These are phyloP conservation scores for Zea mays DNA, from an alignment of 176 grass and related monocot species.

Conservation along the genomic window Zm-B73-REFERENCE-NAM-5.0 NC_050098.1:185854001-185854500, in stretches of 20 bases:
- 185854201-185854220: slow-evolving; percentile 25
- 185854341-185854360: slow-evolving; percentile 10
- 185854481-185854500: background rate
- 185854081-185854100: too few species aligned
- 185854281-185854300: background rate
- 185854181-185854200: background rate
- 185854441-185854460: slow-evolving; percentile 37
- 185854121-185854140: too few species aligned
- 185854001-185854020: too few species aligned
- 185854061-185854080: too few species aligned
- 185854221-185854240: background rate
- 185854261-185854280: background rate
- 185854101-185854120: too few species aligned
- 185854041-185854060: too few species aligned
- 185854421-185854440: slow-evolving; percentile 29
- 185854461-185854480: slow-evolving; percentile 21
- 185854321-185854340: background rate
- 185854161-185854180: too few species aligned
- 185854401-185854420: background rate
- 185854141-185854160: too few species aligned
- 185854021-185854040: too few species aligned
- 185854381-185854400: too few species aligned
- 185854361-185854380: background rate
- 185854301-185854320: background rate
- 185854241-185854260: slow-evolving; percentile 11